A percentile compares a stretch with the other conserved stretches of the same genome.
Evolutionary conservation across 192 early-diverging fungal species (phyloP).

Genomic region (Chytriomyces sp.): DNA sequence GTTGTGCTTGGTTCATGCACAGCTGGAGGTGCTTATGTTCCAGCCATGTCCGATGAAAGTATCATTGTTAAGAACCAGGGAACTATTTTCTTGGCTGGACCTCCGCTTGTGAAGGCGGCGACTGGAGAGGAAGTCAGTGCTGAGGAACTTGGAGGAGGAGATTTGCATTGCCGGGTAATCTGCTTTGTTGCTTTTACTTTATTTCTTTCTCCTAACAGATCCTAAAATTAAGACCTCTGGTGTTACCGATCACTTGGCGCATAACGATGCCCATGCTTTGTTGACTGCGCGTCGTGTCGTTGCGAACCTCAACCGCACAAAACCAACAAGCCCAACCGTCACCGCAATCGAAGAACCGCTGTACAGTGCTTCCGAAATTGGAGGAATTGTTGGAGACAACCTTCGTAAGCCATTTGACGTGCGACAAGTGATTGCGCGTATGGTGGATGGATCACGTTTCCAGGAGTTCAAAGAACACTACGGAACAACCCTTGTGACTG

Average conservation of each 20-base stretch:
- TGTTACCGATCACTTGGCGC: conserved; percentile 92
- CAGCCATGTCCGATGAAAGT: conserved; percentile 98
- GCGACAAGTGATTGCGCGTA: conserved; percentile 88
- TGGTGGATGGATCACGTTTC: conserved; percentile 91
- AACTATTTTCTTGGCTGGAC: conserved; percentile 95
- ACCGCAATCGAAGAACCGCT: conserved; percentile 74
- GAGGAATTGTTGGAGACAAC: conserved; percentile 94
- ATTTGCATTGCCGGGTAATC: conserved; percentile 84
- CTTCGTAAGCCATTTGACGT: conserved; percentile 86
- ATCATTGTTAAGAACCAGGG: conserved; percentile 95
- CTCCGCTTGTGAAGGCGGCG: conserved; percentile 94
- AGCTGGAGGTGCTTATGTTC: conserved; percentile 94
- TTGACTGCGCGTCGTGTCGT: conserved; percentile 82
- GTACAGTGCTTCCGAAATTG: conserved; percentile 81
- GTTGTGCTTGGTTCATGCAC: conserved; percentile 97
- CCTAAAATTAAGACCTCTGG: conserved; percentile 68
- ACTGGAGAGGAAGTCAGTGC: conserved; percentile 93
- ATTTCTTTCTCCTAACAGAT: neutral
- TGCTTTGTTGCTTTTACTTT: neutral
- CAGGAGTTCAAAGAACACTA: conserved; percentile 94
- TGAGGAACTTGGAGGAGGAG: conserved; percentile 94
- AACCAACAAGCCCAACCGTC: conserved; percentile 58
- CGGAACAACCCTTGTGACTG: conserved; percentile 87
- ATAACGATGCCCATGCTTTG: conserved; percentile 87
- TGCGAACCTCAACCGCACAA: conserved; percentile 82